Evolutionary conservation across 2,329 filamentous ascomycete species (phyloP), one percentile per base, ranked within the genome.

Genomic region (Raffaelea ambrosiae): DNA sequence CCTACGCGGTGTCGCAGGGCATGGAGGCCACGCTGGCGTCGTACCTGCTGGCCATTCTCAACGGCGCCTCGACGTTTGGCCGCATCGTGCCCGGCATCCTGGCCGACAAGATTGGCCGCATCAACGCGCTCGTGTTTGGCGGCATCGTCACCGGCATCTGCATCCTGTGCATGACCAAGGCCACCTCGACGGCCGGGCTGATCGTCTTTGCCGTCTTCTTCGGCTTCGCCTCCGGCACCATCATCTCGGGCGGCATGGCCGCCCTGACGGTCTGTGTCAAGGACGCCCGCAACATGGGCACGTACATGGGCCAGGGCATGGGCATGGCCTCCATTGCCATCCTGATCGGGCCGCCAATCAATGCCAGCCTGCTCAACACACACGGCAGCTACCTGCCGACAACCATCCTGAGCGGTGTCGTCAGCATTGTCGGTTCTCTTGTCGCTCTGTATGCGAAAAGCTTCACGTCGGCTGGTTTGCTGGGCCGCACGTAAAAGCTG

Each of bases 1-100:
- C 73, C 7, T 83, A 75, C 57, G 77, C 74, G 10, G 65, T 75
- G 14, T 58, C 68, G 0, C 63, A 64, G 1, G 62, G 65, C 48
- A 41, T 53, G 22, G 70, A 73, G 10, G 62, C 65, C 10, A 63
- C 70, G 16, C 62, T 83, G 1, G 74, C 75, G 2, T 81, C 82
- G 58, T 83, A 83, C 57, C 68, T 83, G 36, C 66, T 84, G 9
- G 70, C 77, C n/a, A 74, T 84, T 51, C 66, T 83, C 58, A 84
- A 83, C 57, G 73, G 72, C 2, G 75, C 76, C 23, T 76, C 72
- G 1, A 66, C 72, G 1, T 65, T 71, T 18, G 76, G 76, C 4
- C 72, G 76, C 39, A 70, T 78, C 53, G 52, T 72, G 2, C 75
- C 76, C 0, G 73, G 73, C 40, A 65, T 74, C 47, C 54, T 77